These are phyloP conservation scores for Myxozyma monticola DNA, from an alignment of 805 yeast genomes.

Conservation along the genomic window DNA sequence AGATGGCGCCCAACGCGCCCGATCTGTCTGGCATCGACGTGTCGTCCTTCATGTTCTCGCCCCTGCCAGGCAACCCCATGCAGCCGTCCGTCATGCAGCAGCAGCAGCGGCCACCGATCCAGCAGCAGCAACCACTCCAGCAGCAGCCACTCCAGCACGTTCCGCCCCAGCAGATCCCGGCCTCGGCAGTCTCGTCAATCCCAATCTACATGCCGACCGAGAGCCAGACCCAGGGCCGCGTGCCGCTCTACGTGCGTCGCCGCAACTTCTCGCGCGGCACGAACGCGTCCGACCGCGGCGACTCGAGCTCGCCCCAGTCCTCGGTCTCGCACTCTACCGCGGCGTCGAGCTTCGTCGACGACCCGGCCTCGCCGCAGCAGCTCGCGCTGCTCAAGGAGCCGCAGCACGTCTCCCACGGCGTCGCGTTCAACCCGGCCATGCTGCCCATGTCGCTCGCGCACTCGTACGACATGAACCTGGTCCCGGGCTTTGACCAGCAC, in stretches of 20 bases:
- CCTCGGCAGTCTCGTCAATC: no score
- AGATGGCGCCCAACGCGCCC: no score
- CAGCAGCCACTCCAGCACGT: no score
- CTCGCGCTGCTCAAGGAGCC: background rate
- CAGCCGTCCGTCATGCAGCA: no score
- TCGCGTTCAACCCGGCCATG: background rate
- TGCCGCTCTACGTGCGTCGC: constrained; percentile 8
- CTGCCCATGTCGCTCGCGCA: background rate
- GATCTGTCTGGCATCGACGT: no score
- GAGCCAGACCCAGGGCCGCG: no score
- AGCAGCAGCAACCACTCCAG: no score
- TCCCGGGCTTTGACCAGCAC: background rate
- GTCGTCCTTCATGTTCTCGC: no score
- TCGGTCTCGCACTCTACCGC: constrained; percentile 5
- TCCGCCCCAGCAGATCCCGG: no score
- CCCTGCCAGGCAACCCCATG: no score
- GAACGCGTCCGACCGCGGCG: constrained; percentile 2
- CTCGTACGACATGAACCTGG: background rate
- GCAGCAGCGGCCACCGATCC: no score
- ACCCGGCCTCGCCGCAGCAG: constrained; percentile 5
- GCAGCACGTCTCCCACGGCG: background rate
- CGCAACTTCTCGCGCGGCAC: constrained; percentile 2
- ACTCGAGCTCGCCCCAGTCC: constrained; percentile 11
- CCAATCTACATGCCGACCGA: no score
- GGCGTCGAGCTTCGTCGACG: constrained; percentile 5